Evolutionary conservation across 139 green algal species (phyloP).

Genomic region (Trebouxia sp.): DNA sequence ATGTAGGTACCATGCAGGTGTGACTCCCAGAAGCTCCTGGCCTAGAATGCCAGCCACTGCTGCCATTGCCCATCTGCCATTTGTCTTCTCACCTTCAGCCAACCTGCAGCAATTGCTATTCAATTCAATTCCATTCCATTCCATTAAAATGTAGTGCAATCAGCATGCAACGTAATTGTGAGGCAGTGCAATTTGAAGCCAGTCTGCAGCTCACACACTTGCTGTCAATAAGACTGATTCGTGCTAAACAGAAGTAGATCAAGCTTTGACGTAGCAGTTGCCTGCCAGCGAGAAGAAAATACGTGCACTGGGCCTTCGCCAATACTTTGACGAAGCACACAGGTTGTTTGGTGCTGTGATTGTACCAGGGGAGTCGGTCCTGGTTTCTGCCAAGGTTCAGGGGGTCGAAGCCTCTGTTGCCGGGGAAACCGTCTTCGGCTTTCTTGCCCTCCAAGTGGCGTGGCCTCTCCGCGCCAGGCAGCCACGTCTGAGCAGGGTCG

Average conservation of each 20-base stretch:
- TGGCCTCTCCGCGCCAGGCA: conserved; percentile 36
- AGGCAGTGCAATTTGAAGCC: not conserved
- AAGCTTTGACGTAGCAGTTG: too few relatives aligned
- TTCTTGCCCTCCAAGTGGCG: conserved; percentile 36
- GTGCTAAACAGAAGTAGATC: too few relatives aligned
- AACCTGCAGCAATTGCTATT: conserved; percentile 54
- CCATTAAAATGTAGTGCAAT: too few relatives aligned
- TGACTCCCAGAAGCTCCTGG: conserved; percentile 44
- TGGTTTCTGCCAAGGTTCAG: not conserved
- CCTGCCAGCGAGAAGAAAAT: too few relatives aligned
- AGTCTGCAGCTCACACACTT: too few relatives aligned
- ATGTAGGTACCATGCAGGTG: conserved; percentile 36
- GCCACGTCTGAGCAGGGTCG: conserved; percentile 25
- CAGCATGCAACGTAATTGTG: not conserved
- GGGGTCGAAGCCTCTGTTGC: conserved; percentile 50
- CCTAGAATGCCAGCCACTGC: conserved; percentile 83
- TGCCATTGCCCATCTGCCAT: conserved; percentile 90
- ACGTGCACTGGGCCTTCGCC: too few relatives aligned
- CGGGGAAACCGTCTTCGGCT: conserved; percentile 20
- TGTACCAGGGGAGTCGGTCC: conserved; percentile 1
- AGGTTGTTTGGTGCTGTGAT: not conserved
- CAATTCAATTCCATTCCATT: too few relatives aligned
- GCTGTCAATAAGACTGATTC: too few relatives aligned
- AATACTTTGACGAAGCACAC: too few relatives aligned
- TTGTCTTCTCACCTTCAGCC: conserved; percentile 83